These are phyloP conservation scores for Phalaenopsis hybrid DNA, from an alignment of 116 monocot genomes.

Conservation along the genomic window DNA sequence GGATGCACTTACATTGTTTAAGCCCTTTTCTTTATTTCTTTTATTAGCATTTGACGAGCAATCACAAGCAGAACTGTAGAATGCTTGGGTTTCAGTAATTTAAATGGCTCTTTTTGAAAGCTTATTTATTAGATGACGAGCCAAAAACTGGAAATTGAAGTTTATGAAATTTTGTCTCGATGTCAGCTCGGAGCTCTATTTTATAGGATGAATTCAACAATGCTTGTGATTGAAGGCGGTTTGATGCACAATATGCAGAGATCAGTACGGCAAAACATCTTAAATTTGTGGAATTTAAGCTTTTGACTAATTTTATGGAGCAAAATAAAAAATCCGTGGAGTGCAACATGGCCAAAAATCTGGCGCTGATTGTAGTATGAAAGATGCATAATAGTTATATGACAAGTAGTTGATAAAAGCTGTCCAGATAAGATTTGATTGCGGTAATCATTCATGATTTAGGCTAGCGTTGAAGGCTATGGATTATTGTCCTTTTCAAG, in stretches of 20 bases:
- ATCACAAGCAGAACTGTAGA: neutral
- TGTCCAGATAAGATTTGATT: conserved; percentile 1
- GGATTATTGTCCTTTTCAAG: neutral
- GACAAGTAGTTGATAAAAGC: neutral
- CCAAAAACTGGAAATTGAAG: no score
- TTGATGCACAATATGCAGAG: neutral
- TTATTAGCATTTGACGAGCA: no score
- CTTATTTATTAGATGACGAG: no score
- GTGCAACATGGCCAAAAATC: neutral
- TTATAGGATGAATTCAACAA: no score
- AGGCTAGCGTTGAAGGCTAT: neutral
- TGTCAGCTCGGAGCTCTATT: no score
- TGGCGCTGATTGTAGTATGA: neutral
- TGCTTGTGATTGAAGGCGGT: neutral
- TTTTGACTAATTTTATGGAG: neutral
- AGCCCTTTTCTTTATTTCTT: no score
- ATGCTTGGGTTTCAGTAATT: neutral
- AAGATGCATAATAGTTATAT: neutral
- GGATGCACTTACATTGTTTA: no score
- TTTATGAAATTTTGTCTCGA: no score
- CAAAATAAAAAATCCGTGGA: neutral
- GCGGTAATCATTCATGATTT: neutral
- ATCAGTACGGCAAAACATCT: neutral
- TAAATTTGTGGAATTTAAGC: neutral
- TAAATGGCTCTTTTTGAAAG: neutral